phyloP scores from a whole-genome alignment of 805 yeast species.

The Zygosaccharomyces pseudorouxii region DNA sequence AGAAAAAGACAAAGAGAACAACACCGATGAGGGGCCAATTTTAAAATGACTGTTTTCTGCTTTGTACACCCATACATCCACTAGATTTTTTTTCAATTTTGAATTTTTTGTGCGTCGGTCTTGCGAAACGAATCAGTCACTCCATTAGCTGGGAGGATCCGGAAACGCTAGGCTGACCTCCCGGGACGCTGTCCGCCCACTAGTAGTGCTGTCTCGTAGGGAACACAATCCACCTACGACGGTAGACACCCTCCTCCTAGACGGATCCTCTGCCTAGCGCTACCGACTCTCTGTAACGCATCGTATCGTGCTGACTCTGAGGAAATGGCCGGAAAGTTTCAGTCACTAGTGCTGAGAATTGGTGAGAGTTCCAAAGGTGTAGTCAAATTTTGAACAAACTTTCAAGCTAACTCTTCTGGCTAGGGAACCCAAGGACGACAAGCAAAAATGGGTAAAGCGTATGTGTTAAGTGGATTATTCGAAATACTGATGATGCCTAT shows the following conservation, averaged over 20 bases:
- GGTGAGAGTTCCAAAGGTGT: background rate
- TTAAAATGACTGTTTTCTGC: background rate
- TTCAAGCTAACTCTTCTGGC: background rate
- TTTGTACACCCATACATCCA: slow-evolving; percentile 4
- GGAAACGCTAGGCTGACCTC: background rate
- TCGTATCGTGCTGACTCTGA: background rate
- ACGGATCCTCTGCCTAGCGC: background rate
- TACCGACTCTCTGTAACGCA: background rate
- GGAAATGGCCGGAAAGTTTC: background rate
- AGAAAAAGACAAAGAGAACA: background rate
- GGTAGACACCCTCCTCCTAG: background rate
- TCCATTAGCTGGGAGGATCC: background rate
- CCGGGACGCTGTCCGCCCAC: background rate
- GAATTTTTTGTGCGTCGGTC: background rate
- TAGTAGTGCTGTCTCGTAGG: background rate
- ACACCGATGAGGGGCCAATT: background rate
- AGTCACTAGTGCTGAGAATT: background rate
- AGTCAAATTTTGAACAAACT: slow-evolving; percentile 2
- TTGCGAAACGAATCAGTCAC: background rate
- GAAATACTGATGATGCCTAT: background rate
- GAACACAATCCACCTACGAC: background rate
- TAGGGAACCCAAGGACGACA: slow-evolving; percentile 28
- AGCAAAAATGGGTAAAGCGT: slow-evolving; percentile 41
- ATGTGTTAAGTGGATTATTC: slow-evolving; percentile 22
- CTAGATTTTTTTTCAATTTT: background rate